Base-by-base conservation (phyloP, 129 eudicot genomes). In the Escallonia rubra region DNA sequence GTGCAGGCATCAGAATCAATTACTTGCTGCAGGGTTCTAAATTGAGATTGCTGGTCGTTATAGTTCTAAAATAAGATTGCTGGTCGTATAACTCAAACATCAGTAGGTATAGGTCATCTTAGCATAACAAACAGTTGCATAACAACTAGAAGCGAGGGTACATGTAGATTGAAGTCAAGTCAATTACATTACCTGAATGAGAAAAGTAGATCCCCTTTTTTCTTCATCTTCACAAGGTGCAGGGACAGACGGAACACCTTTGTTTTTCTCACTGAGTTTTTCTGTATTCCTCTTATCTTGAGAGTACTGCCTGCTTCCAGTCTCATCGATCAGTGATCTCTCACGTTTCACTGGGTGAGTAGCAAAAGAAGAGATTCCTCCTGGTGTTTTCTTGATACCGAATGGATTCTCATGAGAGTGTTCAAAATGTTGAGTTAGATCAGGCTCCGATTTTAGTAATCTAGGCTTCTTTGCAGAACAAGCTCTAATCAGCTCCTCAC, bases 121-220 rank as follows among this genome's bases (percentile, higher is more conserved):
- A 45, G 48, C 65, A 40, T 12, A 16, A 8, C 16, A 6, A 9
- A 42, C 38, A 47, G 6, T 16, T 3, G 10, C 47, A 60, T 3
- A 48, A 52, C 49, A 66, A 7, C 14, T 11, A 66, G 16, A 51
- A n/a, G 49, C 10, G 1, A 13, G 51, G 60, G 23, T 6, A 50
- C 8, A 60, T 4, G 50, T 60, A 50, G 53, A 60, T 52, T 50
- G 4, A 46, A 63, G 40, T 56, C 43, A 57, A 44, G 65, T 62
- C 47, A 61, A 51, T 54, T 57, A 56, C 44, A 50, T 71, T 75
- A 89, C 96, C 98, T 89, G 95, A 65, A 56, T 59, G 67, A 93
- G 95, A 80, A 89, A 89, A 64, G 76, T 68, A 61, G 91, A 63
- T 65, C 96, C 98, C 50, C 67, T 81, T 68, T 74, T 81, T 77